A percentile compares a stretch with the other conserved stretches of the same genome.
Conservation (phyloP, 805 yeast species). For the Wickerhamomyces tratensis region DNA sequence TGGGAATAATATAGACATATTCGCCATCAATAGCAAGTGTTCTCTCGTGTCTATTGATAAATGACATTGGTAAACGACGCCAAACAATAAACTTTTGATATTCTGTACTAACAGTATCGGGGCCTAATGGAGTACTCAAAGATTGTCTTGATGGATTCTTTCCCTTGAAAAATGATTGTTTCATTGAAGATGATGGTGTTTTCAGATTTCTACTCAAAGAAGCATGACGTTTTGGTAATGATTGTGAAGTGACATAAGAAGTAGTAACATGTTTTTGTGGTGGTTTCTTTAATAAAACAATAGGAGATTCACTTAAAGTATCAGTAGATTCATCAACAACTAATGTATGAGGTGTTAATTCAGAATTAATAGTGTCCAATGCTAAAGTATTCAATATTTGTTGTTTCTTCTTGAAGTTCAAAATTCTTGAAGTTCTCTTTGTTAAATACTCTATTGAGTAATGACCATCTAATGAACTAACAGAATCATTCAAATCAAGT, state of each 20-base stretch:
- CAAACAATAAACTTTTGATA: slow-evolving; percentile 82
- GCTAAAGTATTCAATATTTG: slow-evolving; percentile 12
- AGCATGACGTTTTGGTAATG: background rate
- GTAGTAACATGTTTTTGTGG: background rate
- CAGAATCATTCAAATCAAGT: slow-evolving; percentile 28
- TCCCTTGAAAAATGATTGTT: slow-evolving; percentile 20
- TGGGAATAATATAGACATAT: slow-evolving; percentile 79
- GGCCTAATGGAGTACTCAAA: slow-evolving; percentile 11
- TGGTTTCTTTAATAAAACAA: too few relatives aligned
- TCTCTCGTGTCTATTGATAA: slow-evolving; percentile 72
- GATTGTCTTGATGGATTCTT: slow-evolving; percentile 24
- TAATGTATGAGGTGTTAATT: slow-evolving; percentile 19
- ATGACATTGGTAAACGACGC: slow-evolving; percentile 81
- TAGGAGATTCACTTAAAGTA: too few relatives aligned
- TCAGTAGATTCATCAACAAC: slow-evolving; percentile 2
- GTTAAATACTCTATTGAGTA: slow-evolving; percentile 32
- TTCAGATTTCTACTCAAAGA: background rate
- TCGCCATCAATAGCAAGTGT: slow-evolving; percentile 91
- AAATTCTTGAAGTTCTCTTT: slow-evolving; percentile 28
- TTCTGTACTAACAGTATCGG: slow-evolving; percentile 20
- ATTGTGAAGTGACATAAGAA: background rate
- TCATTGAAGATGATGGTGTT: background rate
- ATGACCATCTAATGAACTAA: slow-evolving; percentile 31
- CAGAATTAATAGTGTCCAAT: slow-evolving; percentile 18
- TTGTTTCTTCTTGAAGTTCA: slow-evolving; percentile 22